phyloP scores from a whole-genome alignment of 768 basidiomycete genomes.

The Psilocybe cyanescens region DNA sequence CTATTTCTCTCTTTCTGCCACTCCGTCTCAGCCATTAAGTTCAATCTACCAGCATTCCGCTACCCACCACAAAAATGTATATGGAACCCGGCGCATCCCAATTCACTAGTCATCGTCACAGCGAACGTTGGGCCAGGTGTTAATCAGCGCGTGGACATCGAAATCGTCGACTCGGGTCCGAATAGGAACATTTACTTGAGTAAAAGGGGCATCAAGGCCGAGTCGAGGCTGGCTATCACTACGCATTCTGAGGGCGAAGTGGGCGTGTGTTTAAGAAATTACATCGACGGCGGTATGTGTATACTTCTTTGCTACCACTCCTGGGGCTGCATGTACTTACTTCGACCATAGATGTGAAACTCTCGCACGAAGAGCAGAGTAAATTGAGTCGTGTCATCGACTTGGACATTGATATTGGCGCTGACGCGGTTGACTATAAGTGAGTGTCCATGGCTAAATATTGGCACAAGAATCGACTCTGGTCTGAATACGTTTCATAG shows the following conservation, averaged over 20 bases:
- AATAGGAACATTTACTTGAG: conserved; percentile 88
- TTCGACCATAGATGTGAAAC: neutral
- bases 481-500: conserved; percentile 40
- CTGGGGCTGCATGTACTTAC: neutral
- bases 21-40: conserved; percentile 74
- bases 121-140: conserved; percentile 84
- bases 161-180: conserved; percentile 88
- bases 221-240: conserved; percentile 93
- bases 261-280: conserved; percentile 93
- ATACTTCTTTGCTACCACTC: neutral
- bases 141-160: conserved; percentile 88
- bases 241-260: conserved; percentile 93
- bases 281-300: conserved; percentile 64
- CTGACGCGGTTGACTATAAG: conserved; percentile 99
- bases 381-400: conserved; percentile 76
- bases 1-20: conserved; percentile 34
- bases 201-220: conserved; percentile 86
- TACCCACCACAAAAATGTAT: conserved; percentile 86
- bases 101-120: conserved; percentile 93
- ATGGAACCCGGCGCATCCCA: conserved; percentile 90
- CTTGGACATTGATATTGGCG: conserved; percentile 96
- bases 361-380: conserved; percentile 50
- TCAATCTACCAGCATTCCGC: conserved; percentile 70
- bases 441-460: conserved; percentile 39
- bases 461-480: neutral